Percentiles rank a stretch among this genome's conserved stretches.
These are phyloP conservation scores for Dactylellina parvicollis DNA, from an alignment of 2,329 filamentous ascomycete species.

Conservation along the genomic window DNA sequence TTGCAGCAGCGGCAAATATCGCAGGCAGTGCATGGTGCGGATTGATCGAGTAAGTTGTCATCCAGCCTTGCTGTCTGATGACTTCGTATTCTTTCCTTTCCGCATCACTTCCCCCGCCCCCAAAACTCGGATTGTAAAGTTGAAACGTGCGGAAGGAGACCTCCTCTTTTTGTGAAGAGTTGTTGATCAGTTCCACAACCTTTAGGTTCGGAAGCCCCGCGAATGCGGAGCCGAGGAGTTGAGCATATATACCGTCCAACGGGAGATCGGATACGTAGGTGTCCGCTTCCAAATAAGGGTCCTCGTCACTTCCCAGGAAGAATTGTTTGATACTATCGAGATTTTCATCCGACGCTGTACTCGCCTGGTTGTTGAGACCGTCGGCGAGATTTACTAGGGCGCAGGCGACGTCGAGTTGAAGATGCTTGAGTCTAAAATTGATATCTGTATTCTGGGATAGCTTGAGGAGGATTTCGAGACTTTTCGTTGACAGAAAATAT, in stretches of 20 bases:
- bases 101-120: neutral
- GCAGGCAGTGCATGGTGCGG: constrained; percentile 6
- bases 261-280: neutral
- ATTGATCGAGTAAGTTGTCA: neutral
- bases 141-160: neutral
- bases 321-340: neutral
- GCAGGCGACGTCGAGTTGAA: constrained; percentile 12
- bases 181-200: constrained; percentile 4
- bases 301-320: neutral
- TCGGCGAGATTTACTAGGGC: constrained; percentile 5
- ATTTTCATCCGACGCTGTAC: too few species aligned
- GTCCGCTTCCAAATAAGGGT: neutral
- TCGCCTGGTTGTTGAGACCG: neutral
- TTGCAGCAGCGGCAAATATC: neutral
- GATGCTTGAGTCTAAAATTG: constrained; percentile 16
- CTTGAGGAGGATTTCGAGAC: constrained; percentile 11
- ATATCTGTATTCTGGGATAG: neutral
- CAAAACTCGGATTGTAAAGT: neutral
- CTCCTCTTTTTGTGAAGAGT: too few species aligned
- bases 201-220: constrained; percentile 17
- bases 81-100: constrained; percentile 4
- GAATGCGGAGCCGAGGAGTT: constrained; percentile 11
- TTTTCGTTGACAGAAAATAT: constrained; percentile 2
- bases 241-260: neutral
- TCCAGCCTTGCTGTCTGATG: neutral